A percentile compares a stretch with the other conserved stretches of the same genome.
These are phyloP conservation scores for Aspergillus latus DNA, from an alignment of 2,329 filamentous ascomycete species.

Conservation along the genomic window DNA sequence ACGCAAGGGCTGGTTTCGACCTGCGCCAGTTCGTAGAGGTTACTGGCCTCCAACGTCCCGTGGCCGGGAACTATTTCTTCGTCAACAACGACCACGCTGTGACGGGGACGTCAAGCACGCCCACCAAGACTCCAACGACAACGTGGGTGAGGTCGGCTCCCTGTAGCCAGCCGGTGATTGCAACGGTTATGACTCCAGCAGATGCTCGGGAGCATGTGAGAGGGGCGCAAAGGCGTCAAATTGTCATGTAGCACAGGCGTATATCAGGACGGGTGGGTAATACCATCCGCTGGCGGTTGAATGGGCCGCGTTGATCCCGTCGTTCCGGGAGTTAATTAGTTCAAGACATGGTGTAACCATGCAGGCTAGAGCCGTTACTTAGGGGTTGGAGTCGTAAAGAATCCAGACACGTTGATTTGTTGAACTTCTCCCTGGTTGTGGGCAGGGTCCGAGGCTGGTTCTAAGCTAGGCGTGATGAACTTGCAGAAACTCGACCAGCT, in stretches of 20 bases:
- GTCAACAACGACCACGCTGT: slow-evolving; percentile 31
- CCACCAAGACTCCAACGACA: slow-evolving; percentile 18
- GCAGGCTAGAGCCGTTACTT: background rate
- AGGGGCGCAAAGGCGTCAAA: slow-evolving; percentile 2
- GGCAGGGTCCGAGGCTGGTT: background rate
- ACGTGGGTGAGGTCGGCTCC: slow-evolving; percentile 23
- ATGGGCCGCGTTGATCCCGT: slow-evolving; percentile 7
- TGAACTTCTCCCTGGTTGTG: background rate
- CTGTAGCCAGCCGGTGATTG: slow-evolving; percentile 6
- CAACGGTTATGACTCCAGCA: slow-evolving; percentile 2
- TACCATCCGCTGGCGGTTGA: background rate
- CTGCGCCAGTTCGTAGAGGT: slow-evolving; percentile 35
- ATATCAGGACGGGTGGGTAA: background rate
- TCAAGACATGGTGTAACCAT: slow-evolving; percentile 4
- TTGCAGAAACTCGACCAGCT: background rate
- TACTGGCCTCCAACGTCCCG: slow-evolving; percentile 28
- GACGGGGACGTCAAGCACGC: slow-evolving; percentile 7
- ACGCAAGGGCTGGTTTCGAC: slow-evolving; percentile 36
- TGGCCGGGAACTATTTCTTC: slow-evolving; percentile 42
- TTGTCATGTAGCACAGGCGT: slow-evolving; percentile 13
- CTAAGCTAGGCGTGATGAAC: slow-evolving; percentile 2
- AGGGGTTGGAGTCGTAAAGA: background rate
- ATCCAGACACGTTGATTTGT: background rate
- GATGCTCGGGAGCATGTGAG: slow-evolving; percentile 14
- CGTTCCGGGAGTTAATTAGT: slow-evolving; percentile 2